Percentiles rank a stretch among this genome's conserved stretches.
Conservation (phyloP, 2,329 filamentous ascomycete genomes). For the Podosphaera fusca region DNA sequence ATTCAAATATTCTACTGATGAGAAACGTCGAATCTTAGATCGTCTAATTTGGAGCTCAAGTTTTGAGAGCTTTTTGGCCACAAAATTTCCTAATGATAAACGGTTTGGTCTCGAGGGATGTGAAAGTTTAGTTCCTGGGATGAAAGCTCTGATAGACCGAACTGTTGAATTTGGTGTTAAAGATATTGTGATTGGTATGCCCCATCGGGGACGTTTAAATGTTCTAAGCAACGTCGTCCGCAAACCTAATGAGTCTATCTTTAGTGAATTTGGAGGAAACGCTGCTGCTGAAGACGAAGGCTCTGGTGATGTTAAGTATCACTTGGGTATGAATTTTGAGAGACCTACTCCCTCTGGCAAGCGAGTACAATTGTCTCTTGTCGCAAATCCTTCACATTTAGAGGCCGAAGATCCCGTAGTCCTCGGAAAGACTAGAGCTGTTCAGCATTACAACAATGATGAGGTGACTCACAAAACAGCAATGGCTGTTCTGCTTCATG, state of each 20-base stretch:
- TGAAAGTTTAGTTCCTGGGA: constrained; percentile 88
- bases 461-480: constrained; percentile 72
- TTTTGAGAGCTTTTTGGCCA: constrained; percentile 86
- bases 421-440: constrained; percentile 87
- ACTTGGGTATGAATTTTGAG: constrained; percentile 99
- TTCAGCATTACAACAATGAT: constrained; percentile 97
- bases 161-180: constrained; percentile 97
- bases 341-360: constrained; percentile 93
- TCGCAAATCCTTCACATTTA: constrained; percentile 94
- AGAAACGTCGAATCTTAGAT: constrained; percentile 94
- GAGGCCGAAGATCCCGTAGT: constrained; percentile 97
- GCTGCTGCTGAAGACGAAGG: constrained; percentile 79
- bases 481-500: constrained; percentile 90
- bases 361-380: constrained; percentile 94
- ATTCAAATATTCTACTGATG: constrained; percentile 93
- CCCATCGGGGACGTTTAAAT: constrained; percentile 92
- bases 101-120: constrained; percentile 95
- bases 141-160: constrained; percentile 97
- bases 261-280: constrained; percentile 88
- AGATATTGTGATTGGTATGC: constrained; percentile 99
- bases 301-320: constrained; percentile 97
- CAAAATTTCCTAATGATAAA: constrained; percentile 99
- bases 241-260: constrained; percentile 98
- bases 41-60: constrained; percentile 96
- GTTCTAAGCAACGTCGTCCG: constrained; percentile 95